Evolutionary conservation across 2,329 filamentous ascomycete species (phyloP), one percentile per base, ranked within the genome.

Genomic region (Proliferodiscus dingleyae): DNA sequence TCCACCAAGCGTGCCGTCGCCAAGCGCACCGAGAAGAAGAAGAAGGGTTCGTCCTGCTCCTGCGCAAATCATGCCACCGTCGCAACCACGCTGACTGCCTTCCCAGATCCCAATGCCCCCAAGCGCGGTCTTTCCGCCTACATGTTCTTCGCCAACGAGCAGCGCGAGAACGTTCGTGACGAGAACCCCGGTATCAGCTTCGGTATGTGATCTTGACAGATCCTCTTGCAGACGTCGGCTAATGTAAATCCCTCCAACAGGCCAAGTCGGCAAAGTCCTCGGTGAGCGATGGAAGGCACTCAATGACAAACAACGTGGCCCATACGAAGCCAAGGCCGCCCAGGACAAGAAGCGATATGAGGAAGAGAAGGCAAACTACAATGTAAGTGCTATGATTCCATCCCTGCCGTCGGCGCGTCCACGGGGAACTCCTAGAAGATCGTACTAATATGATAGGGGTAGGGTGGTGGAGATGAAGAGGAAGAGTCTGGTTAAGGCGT

Each of bases 141-240:
- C 83, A 98, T 98, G 93, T 97, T 97, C 85, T 98, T 97, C 70
- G 93, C 93, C 81, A 97, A 97, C 67, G 93, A 97, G 74, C 89
- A 96, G 75, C 90, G 93, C 62, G 91, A 97, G 68, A 95, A 93
- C 70, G 93, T 98, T 61, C 89, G 93, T 62, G 89, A 95, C 68
- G 91, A 97, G 72, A 97, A 97, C 80, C 91, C 91, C 30, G 91
- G 90, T 62, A 95, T 97, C 74, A 85, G 86, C 61, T 98, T 98
- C 72, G 93, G 89, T 85, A 78, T 60, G 78, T 22, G 16, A 21
- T n/a, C n/a, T n/a, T 3, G 33, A 8, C 22, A 3, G 8, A 4
- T 3, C 8, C 30, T 13, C n/a, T 24, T 16, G 18, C 21, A 22
- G 21, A 43, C 43, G 41, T 8, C 19, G 40, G 32, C 54, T 60